Evolutionary conservation across 2,329 filamentous ascomycete genomes (phyloP), one percentile per base, ranked within the genome.

Genomic region (Fusarium neocosmosporiellum): DNA sequence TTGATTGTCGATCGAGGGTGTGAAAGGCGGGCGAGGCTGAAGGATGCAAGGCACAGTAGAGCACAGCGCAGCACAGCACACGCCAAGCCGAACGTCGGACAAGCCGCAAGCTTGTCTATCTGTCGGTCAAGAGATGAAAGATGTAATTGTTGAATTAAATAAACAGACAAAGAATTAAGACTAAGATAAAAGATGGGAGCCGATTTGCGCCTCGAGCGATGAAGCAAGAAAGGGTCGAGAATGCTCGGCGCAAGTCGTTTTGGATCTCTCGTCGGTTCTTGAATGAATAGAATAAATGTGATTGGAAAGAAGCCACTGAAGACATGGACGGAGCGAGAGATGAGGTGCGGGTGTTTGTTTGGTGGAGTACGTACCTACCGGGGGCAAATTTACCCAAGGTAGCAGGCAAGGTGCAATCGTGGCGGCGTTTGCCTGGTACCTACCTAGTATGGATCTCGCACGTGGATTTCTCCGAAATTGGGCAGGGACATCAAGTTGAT

Each of bases 271-370:
- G n/a, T 41, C 8, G 36, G n/a, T 55, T 29, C 20, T 50, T 27
- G 53, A 36, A 36, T 64, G 39, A 64, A 68, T 62, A 27, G 53
- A 46, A 58, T 53, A 54, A 33, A 59, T 71, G 9, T 27, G 61
- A 58, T 63, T 69, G 59, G 61, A 73, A 72, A 74, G 58, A 69
- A 64, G 69, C 54, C 65, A 70, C 71, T 67, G 66, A 41, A 65
- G 62, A 57, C 66, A 41, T 57, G 61, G 48, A 41, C 57, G 61
- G 48, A 58, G 68, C 59, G 71, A 69, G 71, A 74, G 71, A 74
- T 74, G 46, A 53, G 46, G 27, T 71, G 57, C 55, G 39, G 55
- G 58, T 68, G 61, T 55, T 57, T 53, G 33, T 46, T 60, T 37
- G 59, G 39, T 57, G 59, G 50, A 61, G 68, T 39, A 59, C 37